A percentile compares a stretch with the other conserved stretches of the same genome.
Conservation (phyloP, 352 stramenopile genomes). For the Phytophthora hibernalis region DNA sequence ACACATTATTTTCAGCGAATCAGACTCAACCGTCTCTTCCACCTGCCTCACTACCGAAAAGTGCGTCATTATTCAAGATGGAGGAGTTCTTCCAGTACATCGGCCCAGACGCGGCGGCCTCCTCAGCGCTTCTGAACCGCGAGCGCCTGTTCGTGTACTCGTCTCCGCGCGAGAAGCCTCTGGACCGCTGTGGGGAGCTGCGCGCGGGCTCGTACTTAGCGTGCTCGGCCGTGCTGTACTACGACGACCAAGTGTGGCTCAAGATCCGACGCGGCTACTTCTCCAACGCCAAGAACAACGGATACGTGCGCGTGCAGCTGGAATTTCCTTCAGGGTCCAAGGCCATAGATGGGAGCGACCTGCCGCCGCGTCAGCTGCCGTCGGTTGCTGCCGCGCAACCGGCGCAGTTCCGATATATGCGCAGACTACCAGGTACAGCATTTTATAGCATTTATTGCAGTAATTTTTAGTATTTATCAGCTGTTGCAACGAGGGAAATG, state of each 20-base stretch:
- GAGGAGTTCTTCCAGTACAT: conserved; percentile 84
- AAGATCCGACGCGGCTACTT: conserved; percentile 82
- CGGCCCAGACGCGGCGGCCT: conserved; percentile 31
- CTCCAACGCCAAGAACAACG: conserved; percentile 73
- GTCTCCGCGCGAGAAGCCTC: conserved; percentile 58
- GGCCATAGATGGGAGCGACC: conserved; percentile 23
- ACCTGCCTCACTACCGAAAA: conserved; percentile 7
- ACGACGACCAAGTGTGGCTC: conserved; percentile 74
- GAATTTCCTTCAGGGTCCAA: conserved; percentile 36
- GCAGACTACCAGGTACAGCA: conserved; percentile 55
- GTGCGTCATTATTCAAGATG: conserved; percentile 36
- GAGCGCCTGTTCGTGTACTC: conserved; percentile 73
- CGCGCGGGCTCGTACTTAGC: conserved; percentile 73
- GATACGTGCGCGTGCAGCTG: conserved; percentile 74
- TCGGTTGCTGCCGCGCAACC: conserved; percentile 29
- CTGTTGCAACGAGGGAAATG: neutral
- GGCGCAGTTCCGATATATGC: conserved; percentile 59
- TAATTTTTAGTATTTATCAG: conserved; percentile 1
- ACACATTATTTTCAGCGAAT: conserved; percentile 2
- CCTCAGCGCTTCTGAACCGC: conserved; percentile 38
- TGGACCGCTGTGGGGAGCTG: conserved; percentile 71
- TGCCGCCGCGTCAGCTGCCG: conserved; percentile 41
- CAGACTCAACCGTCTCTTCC: conserved; percentile 5
- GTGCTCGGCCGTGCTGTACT: conserved; percentile 58
- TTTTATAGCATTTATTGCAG: conserved; percentile 6